Evolutionary conservation across 371 early-diverging fungal genomes (phyloP), one percentile per base, ranked within the genome.

Genomic region (Mortierella sp.): DNA sequence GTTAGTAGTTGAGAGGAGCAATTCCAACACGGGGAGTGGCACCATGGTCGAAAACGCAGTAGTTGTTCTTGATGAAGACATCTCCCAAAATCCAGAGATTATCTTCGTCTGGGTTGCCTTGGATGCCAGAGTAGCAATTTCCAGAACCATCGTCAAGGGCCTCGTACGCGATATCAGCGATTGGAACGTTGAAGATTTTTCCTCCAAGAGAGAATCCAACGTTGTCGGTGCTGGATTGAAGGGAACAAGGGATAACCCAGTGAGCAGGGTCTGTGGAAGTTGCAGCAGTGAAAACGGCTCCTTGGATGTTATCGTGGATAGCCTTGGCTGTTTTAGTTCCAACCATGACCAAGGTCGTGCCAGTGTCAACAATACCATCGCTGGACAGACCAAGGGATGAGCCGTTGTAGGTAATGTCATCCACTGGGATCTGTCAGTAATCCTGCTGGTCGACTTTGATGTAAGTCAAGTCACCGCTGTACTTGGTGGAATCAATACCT

Each of bases 371-470:
- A 28, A 28, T 86, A 40, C 79, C 85, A 59, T 80, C 57, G 4
- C 70, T 58, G 19, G 66, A 52, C 13, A 58, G 50, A 2, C 68
- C 72, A 19, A 84, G 28, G 7, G 69, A 57, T 22, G 45, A 57
- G 16, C 67, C 67, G 10, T 63, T 72, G 62, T 40, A 45, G 3
- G 58, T 63, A 40, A 67, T 52, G 21, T 65, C 71, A 0, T 76
- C 61, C 55, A 84, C 66, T 13, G 64, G 36, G 40, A 84, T 58
- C 28, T 76, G 76, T 76, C 84, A 84, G 70, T 76, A 84, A 4
- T 71, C 78, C 84, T 94, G 92, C 72, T 96, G 89, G 43, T 86
- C 86, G 33, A 98, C 92, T 16, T 93, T 92, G 57, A 71, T 65
- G 40, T 90, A 92, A 33, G 81, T 83, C 28, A 92, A 38, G 13